Evolutionary conservation across 108 stramenopile genomes (phyloP), one percentile per base, ranked within the genome.

Genomic region (Craspedostauros australis): DNA sequence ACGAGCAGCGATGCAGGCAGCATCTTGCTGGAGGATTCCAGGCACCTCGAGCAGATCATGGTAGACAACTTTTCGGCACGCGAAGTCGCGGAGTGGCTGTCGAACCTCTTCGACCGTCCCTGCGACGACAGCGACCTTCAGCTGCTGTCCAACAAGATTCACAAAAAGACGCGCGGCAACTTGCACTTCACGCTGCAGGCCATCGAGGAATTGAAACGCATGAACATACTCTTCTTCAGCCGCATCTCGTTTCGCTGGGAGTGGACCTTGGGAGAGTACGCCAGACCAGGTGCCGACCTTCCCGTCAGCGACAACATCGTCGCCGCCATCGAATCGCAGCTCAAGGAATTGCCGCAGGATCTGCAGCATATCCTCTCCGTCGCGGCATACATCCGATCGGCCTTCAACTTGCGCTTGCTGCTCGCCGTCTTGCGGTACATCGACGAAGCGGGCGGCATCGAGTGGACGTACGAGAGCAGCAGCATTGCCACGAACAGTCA

Each of bases 181-280:
- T 50, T 61, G 15, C 61, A 61, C 59, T 61, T 54, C 34, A 21
- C 54, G 4, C 42, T 68, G 28, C 50, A 60, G 41, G 43, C 70
- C 18, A 29, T 80, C 50, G 68, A 69, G 32, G 75, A 75, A 18
- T 45, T 80, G n/a, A 58, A 76, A 22, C 54, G 75, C 19, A 72
- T 64, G 24, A 70, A 73, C 5, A 42, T 76, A 24, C 60, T 80
- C 1, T 71, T 59, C 60, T 76, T 70, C 47, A 66, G 63, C 24
- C 32, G 66, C 46, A 74, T 62, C 40, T 33, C 39, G 5, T 59
- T 60, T 25, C 64, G 57, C 32, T 80, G 79, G 77, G 66, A 71
- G 23, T 75, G 52, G 57, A 67, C 74, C 21, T 45, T 72, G n/a
- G n/a, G n/a, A n/a, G n/a, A n/a, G n/a, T n/a, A n/a, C n/a, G n/a